These are phyloP conservation scores for Globisporangium parvum DNA, from an alignment of 352 stramenopile genomes.

Conservation along the genomic window DNA sequence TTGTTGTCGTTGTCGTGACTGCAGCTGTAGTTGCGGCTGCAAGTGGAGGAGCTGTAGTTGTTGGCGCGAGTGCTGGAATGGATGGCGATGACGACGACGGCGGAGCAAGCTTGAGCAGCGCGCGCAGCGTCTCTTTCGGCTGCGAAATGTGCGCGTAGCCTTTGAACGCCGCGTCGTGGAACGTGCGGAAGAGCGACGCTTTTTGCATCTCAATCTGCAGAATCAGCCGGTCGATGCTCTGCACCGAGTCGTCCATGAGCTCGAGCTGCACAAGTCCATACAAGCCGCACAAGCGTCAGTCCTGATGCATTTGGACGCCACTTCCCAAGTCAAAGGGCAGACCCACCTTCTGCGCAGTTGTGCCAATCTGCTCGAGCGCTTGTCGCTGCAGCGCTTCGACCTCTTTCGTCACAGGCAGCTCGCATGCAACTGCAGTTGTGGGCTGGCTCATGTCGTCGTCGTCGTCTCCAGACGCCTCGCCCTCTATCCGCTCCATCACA, in stretches of 20 bases:
- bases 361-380: conserved; percentile 33
- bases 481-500: conserved; percentile 32
- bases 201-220: conserved; percentile 70
- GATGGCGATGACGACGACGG: not conserved
- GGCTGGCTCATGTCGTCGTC: conserved; percentile 8
- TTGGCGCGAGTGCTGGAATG: not conserved
- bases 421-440: conserved; percentile 19
- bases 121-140: conserved; percentile 65
- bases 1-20: no score
- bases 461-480: conserved; percentile 12
- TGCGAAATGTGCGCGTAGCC: conserved; percentile 54
- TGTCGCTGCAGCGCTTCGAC: conserved; percentile 42
- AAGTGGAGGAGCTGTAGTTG: not conserved
- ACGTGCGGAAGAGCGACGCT: conserved; percentile 55
- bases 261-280: conserved; percentile 25
- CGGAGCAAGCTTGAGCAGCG: conserved; percentile 33
- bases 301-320: not conserved
- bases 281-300: not conserved
- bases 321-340: not conserved
- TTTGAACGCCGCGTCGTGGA: conserved; percentile 73
- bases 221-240: conserved; percentile 53
- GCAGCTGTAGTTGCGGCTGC: not conserved
- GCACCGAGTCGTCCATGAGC: conserved; percentile 60
- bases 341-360: conserved; percentile 38
- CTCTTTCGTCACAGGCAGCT: conserved; percentile 37